Conservation (phyloP, 768 basidiomycete genomes). For the Ramaria rubella region DNA sequence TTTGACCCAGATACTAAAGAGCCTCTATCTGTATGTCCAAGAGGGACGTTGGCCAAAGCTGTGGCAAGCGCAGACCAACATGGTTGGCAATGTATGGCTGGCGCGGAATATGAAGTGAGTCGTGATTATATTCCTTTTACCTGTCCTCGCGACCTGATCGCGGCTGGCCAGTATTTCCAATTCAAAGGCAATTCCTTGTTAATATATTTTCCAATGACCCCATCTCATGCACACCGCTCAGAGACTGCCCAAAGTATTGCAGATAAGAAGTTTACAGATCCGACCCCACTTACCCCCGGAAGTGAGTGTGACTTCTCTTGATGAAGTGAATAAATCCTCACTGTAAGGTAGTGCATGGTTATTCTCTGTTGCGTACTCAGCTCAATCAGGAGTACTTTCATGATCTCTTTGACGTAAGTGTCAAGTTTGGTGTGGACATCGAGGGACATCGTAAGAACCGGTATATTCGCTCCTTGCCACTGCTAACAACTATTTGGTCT, state of each 20-base stretch:
- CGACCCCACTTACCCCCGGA: constrained; percentile 84
- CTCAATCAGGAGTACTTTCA: constrained; percentile 86
- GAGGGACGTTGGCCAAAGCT: constrained; percentile 65
- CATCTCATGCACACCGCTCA: constrained; percentile 22
- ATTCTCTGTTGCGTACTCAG: constrained; percentile 86
- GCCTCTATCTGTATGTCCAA: constrained; percentile 77
- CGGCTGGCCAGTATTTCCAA: constrained; percentile 64
- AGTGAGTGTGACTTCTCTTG: constrained; percentile 40
- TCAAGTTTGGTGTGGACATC: constrained; percentile 67
- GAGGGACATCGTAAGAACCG: constrained; percentile 74
- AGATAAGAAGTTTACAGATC: constrained; percentile 68
- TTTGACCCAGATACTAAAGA: constrained; percentile 77
- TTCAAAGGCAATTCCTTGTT: constrained; percentile 60
- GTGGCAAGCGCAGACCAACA: constrained; percentile 41
- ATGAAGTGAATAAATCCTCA: background rate
- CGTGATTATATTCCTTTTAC: background rate
- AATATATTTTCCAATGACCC: background rate
- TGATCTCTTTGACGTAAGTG: constrained; percentile 73
- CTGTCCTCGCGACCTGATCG: constrained; percentile 10
- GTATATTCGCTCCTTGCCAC: background rate
- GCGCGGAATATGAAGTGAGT: constrained; percentile 87
- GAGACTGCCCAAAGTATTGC: constrained; percentile 76
- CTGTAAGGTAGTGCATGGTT: constrained; percentile 77
- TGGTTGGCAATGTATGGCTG: constrained; percentile 68
- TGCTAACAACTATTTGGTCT: background rate